Conservation (phyloP, 202 grass and related monocot genomes). For the Bolboschoenoplectus hybrid region DNA sequence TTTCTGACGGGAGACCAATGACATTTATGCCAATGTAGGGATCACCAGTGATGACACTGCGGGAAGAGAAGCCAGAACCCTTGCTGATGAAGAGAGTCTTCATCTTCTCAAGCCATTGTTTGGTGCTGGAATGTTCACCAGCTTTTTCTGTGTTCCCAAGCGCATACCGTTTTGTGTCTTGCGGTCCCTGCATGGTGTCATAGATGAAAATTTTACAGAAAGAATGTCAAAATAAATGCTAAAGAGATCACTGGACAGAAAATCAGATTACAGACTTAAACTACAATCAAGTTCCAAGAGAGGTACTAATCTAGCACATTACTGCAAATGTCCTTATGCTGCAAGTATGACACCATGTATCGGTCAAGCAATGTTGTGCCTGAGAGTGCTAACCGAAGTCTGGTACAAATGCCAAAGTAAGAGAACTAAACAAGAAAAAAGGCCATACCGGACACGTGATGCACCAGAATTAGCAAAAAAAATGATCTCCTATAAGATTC, state of each 20-base stretch:
- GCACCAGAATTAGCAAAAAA: slow-evolving; percentile 1
- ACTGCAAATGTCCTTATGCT: neutral
- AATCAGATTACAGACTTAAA: slow-evolving; percentile 17
- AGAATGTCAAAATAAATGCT: slow-evolving; percentile 15
- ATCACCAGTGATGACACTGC: slow-evolving; percentile 89
- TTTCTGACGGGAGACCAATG: slow-evolving; percentile 85
- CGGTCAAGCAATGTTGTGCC: neutral
- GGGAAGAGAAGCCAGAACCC: slow-evolving; percentile 88
- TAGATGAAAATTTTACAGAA: neutral
- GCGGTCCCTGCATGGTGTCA: slow-evolving; percentile 59
- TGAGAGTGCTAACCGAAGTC: neutral
- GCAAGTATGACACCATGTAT: neutral
- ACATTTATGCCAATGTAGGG: slow-evolving; percentile 81
- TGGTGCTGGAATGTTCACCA: slow-evolving; percentile 51
- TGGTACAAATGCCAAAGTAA: neutral
- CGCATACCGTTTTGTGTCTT: slow-evolving; percentile 70
- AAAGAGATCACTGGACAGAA: slow-evolving; percentile 8
- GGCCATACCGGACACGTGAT: neutral
- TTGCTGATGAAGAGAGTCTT: slow-evolving; percentile 88
- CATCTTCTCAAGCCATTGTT: slow-evolving; percentile 96
- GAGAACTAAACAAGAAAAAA: neutral
- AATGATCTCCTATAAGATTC: neutral
- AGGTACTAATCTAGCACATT: neutral
- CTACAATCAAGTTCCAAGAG: neutral
- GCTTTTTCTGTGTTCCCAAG: slow-evolving; percentile 52